phyloP scores from a whole-genome alignment of 2,329 filamentous ascomycete genomes.

The Aspergillus japonicus region DNA sequence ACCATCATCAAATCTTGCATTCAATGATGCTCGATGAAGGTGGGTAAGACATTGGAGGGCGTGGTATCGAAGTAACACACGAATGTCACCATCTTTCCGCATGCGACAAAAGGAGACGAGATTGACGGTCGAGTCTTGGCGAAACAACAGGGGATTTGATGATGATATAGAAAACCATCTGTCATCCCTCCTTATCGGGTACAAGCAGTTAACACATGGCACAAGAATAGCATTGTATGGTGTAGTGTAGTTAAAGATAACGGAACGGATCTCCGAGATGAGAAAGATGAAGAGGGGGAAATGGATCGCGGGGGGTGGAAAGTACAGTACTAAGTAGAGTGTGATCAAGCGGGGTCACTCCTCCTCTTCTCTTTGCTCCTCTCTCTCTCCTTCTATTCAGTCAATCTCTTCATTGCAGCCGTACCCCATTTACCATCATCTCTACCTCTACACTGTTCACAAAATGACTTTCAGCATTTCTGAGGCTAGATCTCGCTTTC shows the following conservation, averaged over 20 bases:
- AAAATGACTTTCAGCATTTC: constrained; percentile 52
- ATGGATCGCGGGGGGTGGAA: not conserved
- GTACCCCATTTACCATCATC: not conserved
- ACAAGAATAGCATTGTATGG: not conserved
- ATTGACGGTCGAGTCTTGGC: not conserved
- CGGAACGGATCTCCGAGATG: not conserved
- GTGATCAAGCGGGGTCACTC: too few relatives aligned
- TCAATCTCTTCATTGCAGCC: not conserved
- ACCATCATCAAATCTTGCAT: not conserved
- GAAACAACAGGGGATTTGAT: not conserved
- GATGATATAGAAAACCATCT: not conserved
- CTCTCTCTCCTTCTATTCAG: not conserved
- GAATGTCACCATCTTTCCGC: not conserved
- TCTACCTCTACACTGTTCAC: constrained; percentile 7
- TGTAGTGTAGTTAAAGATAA: not conserved
- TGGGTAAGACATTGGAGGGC: not conserved
- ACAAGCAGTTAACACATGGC: not conserved
- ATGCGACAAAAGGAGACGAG: not conserved
- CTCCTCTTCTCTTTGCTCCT: not conserved
- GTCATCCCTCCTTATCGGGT: not conserved
- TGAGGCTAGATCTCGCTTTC: constrained; percentile 61
- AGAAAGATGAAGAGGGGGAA: not conserved
- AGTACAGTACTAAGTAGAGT: not conserved
- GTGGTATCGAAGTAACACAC: not conserved
- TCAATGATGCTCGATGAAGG: not conserved